A percentile compares a stretch with the other conserved stretches of the same genome.
Conservation (phyloP, 306 rosid genomes). For the Ammopiptanthus mongolicus region DNA sequence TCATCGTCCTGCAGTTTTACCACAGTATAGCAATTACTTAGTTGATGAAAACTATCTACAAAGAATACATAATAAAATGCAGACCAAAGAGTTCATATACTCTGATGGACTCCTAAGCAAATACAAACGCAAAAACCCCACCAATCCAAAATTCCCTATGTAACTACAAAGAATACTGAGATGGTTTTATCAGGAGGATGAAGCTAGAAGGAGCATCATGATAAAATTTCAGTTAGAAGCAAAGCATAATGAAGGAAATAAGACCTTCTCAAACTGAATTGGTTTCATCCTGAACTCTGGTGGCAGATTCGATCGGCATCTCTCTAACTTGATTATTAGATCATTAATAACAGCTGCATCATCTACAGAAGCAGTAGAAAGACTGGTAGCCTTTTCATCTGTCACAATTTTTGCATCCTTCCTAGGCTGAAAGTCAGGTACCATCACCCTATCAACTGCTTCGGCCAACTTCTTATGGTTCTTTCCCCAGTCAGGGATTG, state of each 20-base stretch:
- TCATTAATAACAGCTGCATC: slow-evolving; percentile 70
- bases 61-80: not conserved
- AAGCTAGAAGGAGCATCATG: not conserved
- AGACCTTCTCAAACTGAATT: slow-evolving; percentile 80
- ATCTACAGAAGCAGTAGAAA: slow-evolving; percentile 62
- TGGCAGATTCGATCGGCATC: slow-evolving; percentile 35
- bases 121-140: not conserved
- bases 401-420: slow-evolving; percentile 70
- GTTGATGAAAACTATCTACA: not conserved
- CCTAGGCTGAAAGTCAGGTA: slow-evolving; percentile 77
- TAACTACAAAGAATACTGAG: not conserved
- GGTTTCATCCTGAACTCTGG: slow-evolving; percentile 78
- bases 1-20: slow-evolving; percentile 70
- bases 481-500: slow-evolving; percentile 73
- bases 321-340: slow-evolving; percentile 49
- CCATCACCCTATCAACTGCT: slow-evolving; percentile 59
- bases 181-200: not conserved
- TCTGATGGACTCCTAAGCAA: not conserved
- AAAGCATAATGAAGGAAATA: not conserved
- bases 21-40: not conserved
- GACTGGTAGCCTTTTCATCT: slow-evolving; percentile 75
- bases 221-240: not conserved
- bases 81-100: not conserved
- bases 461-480: slow-evolving; percentile 60
- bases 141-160: not conserved